phyloP scores from a whole-genome alignment of 768 basidiomycete species.

The Kondoa malvinella region DNA sequence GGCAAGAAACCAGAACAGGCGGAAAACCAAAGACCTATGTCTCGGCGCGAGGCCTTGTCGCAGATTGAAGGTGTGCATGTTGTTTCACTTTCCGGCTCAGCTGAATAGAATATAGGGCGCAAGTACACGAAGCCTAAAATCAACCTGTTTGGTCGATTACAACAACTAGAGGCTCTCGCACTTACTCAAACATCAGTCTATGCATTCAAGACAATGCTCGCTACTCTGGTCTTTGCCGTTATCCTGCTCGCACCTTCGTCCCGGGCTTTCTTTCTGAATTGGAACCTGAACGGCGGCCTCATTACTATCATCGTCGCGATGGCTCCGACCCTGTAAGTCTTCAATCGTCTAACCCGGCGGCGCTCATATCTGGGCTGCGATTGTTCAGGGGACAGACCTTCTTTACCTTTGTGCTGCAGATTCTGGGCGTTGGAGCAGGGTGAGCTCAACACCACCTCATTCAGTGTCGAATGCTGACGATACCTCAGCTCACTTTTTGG shows the following conservation, averaged over 20 bases:
- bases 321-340: conserved; percentile 26
- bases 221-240: conserved; percentile 27
- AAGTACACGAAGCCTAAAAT: background rate
- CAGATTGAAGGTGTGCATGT: conserved; percentile 16
- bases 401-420: conserved; percentile 30
- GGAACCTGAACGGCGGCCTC: conserved; percentile 27
- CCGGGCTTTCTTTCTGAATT: conserved; percentile 27
- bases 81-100: conserved; percentile 7
- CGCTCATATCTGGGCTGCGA: conserved; percentile 3
- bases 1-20: background rate
- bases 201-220: conserved; percentile 25
- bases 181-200: conserved; percentile 23
- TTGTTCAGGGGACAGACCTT: conserved; percentile 26
- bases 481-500: conserved; percentile 21
- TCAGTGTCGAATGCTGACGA: too few relatives aligned
- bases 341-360: background rate
- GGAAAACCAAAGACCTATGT: conserved; percentile 15
- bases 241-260: conserved; percentile 27
- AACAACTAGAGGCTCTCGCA: conserved; percentile 18
- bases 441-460: too few relatives aligned
- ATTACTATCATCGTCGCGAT: conserved; percentile 31
- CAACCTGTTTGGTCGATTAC: conserved; percentile 16
- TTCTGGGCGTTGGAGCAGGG: conserved; percentile 25
- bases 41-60: conserved; percentile 28
- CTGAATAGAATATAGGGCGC: conserved; percentile 4